Base-by-base conservation (phyloP, 352 stramenopile species). In the Phytophthora kernoviae region DNA sequence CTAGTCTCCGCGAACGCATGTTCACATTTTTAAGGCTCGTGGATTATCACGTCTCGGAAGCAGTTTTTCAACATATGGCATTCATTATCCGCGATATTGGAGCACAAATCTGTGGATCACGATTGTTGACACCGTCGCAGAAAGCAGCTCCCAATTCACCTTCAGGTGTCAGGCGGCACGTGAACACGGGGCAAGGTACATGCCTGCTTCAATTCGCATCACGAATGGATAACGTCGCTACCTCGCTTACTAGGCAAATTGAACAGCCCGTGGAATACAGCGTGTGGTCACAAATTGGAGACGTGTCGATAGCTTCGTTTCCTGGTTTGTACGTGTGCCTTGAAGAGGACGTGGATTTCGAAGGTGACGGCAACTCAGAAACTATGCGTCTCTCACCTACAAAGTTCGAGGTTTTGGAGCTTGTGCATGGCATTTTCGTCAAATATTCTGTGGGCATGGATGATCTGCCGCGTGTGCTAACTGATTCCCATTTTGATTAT, bases 11-110 rank as follows among this genome's bases (percentile, higher is more conserved):
- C 1, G 79, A 87, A 5, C 65, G 80, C 0, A 75, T 90, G 64
- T 90, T 86, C 47, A 65, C 49, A 0, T 88, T 90, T 52, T 51
- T 90, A 5, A 65, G 80, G 0, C 58, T 88, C 9, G 61, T 70
- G 5, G 77, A 90, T 37, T 58, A 73, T 12, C 73, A 77, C 21
- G 27, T 85, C 2, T 55, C 68, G 11, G 77, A 85, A 49, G 73
- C 80, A 2, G 34, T 90, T n/a, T 76, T 62, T 9, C 37, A 46
- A 8, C 77, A 90, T 24, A 14, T 80, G 17, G 54, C 59, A 8
- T 6, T 65, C 3, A 65, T 81, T 46, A 41, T 87, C 5, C 4
- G 12, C 8, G 70, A 68, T 8, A 26, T 87, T 37, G 50, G 70
- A 14, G n/a, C 5, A 43, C 70, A 67, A 42, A 60, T 87, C 5